Evolutionary conservation across 1,284 basidiomycete genomes (phyloP).

Genomic region (Cutaneotrichosporon spelunceum): DNA sequence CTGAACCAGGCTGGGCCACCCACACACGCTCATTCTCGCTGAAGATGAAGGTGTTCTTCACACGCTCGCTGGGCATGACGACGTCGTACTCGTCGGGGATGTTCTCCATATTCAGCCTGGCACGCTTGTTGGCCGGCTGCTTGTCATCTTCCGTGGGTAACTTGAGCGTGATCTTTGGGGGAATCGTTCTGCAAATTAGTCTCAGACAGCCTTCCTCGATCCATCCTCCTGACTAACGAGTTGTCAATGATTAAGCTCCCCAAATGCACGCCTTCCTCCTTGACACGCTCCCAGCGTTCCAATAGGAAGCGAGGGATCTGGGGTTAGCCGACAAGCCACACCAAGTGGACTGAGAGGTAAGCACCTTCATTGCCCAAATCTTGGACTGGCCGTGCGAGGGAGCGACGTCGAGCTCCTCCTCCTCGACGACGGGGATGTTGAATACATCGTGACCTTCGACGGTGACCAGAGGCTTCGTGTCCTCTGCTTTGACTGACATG

Average conservation of each 20-base stretch:
- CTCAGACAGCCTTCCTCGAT: neutral
- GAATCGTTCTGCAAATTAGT: conserved; percentile 8
- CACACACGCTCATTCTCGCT: conserved; percentile 34
- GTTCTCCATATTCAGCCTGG: conserved; percentile 29
- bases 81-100: conserved; percentile 45
- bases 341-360: neutral
- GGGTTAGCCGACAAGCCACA: neutral
- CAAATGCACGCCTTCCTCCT: conserved; percentile 52
- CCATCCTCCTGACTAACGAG: conserved; percentile 30
- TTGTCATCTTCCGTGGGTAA: conserved; percentile 17
- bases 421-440: conserved; percentile 30
- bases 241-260: conserved; percentile 56
- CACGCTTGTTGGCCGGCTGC: conserved; percentile 16
- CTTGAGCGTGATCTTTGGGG: conserved; percentile 23
- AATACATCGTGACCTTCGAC: conserved; percentile 22
- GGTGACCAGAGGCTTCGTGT: conserved; percentile 23
- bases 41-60: conserved; percentile 45
- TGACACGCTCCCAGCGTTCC: conserved; percentile 54
- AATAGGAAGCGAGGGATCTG: conserved; percentile 56
- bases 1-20: conserved; percentile 18
- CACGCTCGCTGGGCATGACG: conserved; percentile 34
- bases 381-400: conserved; percentile 26
- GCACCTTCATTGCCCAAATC: conserved; percentile 46
- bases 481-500: conserved; percentile 19
- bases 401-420: conserved; percentile 36